Evolutionary conservation across 2,329 filamentous ascomycete species (phyloP), one percentile per base, ranked within the genome.

Genomic region (Claviceps cyperi): DNA sequence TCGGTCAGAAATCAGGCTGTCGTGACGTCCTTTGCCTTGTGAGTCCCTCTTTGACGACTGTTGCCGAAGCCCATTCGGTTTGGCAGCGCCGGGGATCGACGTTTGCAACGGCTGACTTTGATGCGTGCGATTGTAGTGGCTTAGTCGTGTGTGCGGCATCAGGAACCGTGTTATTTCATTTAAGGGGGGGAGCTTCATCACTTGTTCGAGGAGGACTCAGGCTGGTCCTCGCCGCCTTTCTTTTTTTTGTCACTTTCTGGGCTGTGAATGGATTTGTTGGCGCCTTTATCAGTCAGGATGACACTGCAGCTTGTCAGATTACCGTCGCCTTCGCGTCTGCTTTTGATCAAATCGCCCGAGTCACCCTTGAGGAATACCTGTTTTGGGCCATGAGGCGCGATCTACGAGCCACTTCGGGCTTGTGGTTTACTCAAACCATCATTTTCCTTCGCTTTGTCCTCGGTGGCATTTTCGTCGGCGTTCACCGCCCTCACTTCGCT

Each of bases 141-240:
- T 69, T 76, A 54, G 67, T 78, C 50, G 68, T 77, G 56, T 73
- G 73, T 59, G 71, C 74, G 49, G 72, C 75, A 32, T 68, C 70
- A 47, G 67, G 66, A 43, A 68, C 70, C 47, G 63, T 72, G 55
- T 64, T 73, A 61, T 65, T 74, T 56, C 64, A 69, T 53, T 66
- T 69, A 53, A 73, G 66, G 59, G 69, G 70, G 56, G 67, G 75
- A 67, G 67, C 70, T 59, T 68, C 68, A 52, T 63, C 70, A 40
- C 62, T 77, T 52, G 69, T 76, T 60, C 70, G 73, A 63, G 74
- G 79, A 66, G 73, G 75, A 66, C 70, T 73, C 75, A 79, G 77
- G 76, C 77, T 80, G 76, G 76, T 72, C 75, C 76, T 80, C 75
- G 65, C 72, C 59, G 62, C 67, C 55, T 79, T 78, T 60, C 69